Evolutionary conservation across 2,329 filamentous ascomycete species (phyloP).

Genomic region (Hortaea werneckii): DNA sequence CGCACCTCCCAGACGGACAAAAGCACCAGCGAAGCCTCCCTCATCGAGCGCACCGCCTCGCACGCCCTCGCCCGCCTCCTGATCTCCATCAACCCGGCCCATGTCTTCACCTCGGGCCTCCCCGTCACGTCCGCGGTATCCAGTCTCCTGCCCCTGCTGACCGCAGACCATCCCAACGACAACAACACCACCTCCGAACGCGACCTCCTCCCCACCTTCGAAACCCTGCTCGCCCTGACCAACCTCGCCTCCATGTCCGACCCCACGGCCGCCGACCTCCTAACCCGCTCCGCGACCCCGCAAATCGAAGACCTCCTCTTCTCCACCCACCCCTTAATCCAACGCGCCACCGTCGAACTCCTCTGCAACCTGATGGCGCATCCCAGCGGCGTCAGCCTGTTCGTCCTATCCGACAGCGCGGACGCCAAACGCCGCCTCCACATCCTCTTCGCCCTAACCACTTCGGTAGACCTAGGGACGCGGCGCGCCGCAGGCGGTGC

Average conservation of each 20-base stretch:
- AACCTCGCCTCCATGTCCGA: conserved; percentile 76
- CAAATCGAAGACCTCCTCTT: conserved; percentile 78
- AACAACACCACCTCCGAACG: conserved; percentile 43
- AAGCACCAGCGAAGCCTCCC: conserved; percentile 17
- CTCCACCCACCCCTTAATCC: conserved; percentile 62
- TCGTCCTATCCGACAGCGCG: conserved; percentile 49
- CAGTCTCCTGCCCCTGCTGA: conserved; percentile 67
- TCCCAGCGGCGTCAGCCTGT: conserved; percentile 56
- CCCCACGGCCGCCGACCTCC: conserved; percentile 50
- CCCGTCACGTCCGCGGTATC: conserved; percentile 68
- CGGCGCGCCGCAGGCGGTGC: conserved; percentile 79
- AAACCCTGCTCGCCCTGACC: conserved; percentile 81
- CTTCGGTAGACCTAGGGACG: conserved; percentile 71
- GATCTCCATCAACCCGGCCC: conserved; percentile 49
- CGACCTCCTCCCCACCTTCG: conserved; percentile 81
- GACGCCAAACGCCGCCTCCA: conserved; percentile 66
- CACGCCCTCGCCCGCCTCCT: conserved; percentile 49
- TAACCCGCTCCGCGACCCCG: conserved; percentile 64
- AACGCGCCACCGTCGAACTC: conserved; percentile 76
- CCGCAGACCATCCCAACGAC: conserved; percentile 38
- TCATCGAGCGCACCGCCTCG: conserved; percentile 23
- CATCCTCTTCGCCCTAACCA: conserved; percentile 75
- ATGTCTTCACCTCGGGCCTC: conserved; percentile 72
- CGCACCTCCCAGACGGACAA: conserved; percentile 45
- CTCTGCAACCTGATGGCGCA: conserved; percentile 79